Conservation (phyloP, 352 stramenopile species). For the Globisporangium lucens region DNA sequence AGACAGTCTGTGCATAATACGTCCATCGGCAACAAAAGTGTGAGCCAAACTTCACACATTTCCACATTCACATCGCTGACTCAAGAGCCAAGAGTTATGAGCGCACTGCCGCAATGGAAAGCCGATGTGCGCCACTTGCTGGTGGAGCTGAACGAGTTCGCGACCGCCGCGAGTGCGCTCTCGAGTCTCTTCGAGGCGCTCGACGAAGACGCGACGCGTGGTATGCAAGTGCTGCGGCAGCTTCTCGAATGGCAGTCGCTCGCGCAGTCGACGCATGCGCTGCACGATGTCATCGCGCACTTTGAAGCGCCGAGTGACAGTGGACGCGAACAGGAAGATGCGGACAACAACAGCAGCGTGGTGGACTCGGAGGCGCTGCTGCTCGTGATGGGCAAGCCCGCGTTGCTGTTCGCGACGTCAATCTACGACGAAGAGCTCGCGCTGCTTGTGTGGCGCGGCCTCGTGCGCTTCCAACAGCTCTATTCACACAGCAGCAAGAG, state of each 20-base stretch:
- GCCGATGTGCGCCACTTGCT: constrained; percentile 40
- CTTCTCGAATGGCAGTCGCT: constrained; percentile 49
- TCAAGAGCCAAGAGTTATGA: neutral
- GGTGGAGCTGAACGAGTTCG: constrained; percentile 57
- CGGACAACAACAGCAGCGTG: constrained; percentile 14
- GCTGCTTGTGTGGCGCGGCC: constrained; percentile 53
- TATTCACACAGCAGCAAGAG: constrained; percentile 16
- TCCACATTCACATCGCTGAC: neutral
- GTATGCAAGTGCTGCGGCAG: constrained; percentile 31
- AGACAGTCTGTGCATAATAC: constrained; percentile 1
- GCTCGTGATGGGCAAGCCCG: constrained; percentile 72
- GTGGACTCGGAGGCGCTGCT: constrained; percentile 27
- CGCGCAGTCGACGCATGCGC: constrained; percentile 16
- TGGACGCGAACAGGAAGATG: neutral
- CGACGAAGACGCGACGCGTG: constrained; percentile 15
- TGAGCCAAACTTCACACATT: neutral
- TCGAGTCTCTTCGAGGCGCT: constrained; percentile 43
- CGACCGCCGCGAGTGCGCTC: constrained; percentile 43
- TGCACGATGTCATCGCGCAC: constrained; percentile 35
- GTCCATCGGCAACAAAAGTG: neutral
- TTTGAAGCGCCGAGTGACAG: constrained; percentile 23
- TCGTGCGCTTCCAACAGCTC: constrained; percentile 40
- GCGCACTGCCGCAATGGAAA: constrained; percentile 17
- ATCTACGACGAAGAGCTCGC: constrained; percentile 86
- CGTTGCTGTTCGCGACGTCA: constrained; percentile 73